A percentile compares a stretch with the other conserved stretches of the same genome.
These are phyloP conservation scores for Dactylellina sp. DNA, from an alignment of 2,329 filamentous ascomycete species.

Conservation along the genomic window DNA sequence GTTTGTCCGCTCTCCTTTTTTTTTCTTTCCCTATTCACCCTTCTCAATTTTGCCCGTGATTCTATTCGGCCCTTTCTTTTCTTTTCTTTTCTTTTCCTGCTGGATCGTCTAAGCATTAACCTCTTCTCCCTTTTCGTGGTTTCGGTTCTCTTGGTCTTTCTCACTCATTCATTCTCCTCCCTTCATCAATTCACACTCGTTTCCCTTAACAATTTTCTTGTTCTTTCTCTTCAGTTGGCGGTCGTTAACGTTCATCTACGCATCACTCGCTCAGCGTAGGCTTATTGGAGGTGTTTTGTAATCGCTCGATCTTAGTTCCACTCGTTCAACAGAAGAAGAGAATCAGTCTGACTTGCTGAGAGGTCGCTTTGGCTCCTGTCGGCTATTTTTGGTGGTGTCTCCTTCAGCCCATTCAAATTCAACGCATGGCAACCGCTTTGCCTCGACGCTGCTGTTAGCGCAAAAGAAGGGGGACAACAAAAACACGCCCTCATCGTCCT, in stretches of 20 bases:
- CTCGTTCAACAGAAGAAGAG: slow-evolving; percentile 20
- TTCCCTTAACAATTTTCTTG: slow-evolving; percentile 34
- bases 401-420: slow-evolving; percentile 28
- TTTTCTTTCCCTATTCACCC: slow-evolving; percentile 6
- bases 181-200: slow-evolving; percentile 58
- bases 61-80: neutral
- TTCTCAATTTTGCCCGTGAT: slow-evolving; percentile 6
- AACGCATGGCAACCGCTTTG: slow-evolving; percentile 51
- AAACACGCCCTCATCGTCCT: neutral
- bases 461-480: slow-evolving; percentile 7
- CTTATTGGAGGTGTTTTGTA: slow-evolving; percentile 17
- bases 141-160: slow-evolving; percentile 59
- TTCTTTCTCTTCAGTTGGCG: slow-evolving; percentile 46
- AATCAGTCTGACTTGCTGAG: neutral
- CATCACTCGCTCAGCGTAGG: slow-evolving; percentile 54
- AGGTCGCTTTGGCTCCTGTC: slow-evolving; percentile 20
- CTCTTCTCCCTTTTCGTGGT: slow-evolving; percentile 32
- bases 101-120: slow-evolving; percentile 15
- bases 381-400: slow-evolving; percentile 43
- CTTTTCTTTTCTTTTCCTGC: slow-evolving; percentile 7
- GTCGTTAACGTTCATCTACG: slow-evolving; percentile 56
- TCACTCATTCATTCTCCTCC: slow-evolving; percentile 73
- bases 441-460: neutral
- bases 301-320: slow-evolving; percentile 15
- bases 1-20: neutral